A percentile compares a stretch with the other conserved stretches of the same genome.
phyloP scores from a whole-genome alignment of 306 rosid genomes.

The Acmispon strigosus region DNA sequence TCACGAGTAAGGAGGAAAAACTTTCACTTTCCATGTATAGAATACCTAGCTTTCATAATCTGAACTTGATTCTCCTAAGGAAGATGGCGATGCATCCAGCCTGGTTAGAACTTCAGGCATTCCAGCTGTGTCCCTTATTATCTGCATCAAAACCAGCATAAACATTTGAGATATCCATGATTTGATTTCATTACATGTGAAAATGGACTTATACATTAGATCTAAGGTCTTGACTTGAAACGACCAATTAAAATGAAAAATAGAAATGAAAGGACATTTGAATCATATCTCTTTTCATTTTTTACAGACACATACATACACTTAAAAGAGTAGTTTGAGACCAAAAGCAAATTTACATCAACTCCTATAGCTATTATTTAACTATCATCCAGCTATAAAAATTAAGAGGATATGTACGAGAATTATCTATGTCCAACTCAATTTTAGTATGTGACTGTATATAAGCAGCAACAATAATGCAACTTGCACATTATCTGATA shows the following conservation, averaged over 20 bases:
- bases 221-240: not conserved
- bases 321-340: not conserved
- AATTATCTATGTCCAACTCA: not conserved
- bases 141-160: slow-evolving; percentile 47
- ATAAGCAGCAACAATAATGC: slow-evolving; percentile 1
- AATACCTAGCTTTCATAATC: slow-evolving; percentile 74
- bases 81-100: slow-evolving; percentile 48
- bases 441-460: not conserved
- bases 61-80: slow-evolving; percentile 43
- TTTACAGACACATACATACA: not conserved
- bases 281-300: not conserved
- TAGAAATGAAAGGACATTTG: not conserved
- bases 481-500: not conserved
- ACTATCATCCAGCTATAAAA: not conserved
- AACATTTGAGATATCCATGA: slow-evolving; percentile 2
- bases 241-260: not conserved
- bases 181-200: too few species aligned
- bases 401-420: not conserved
- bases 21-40: slow-evolving; percentile 1
- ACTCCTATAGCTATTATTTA: not conserved
- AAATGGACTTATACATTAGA: not conserved
- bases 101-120: slow-evolving; percentile 92
- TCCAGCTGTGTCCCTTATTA: slow-evolving; percentile 78
- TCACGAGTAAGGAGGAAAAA: slow-evolving; percentile 10
- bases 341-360: not conserved